A percentile compares a stretch with the other conserved stretches of the same genome.
Evolutionary conservation across 495 filamentous ascomycete species (phyloP).

Genomic region (Chaetomium fimeti): DNA sequence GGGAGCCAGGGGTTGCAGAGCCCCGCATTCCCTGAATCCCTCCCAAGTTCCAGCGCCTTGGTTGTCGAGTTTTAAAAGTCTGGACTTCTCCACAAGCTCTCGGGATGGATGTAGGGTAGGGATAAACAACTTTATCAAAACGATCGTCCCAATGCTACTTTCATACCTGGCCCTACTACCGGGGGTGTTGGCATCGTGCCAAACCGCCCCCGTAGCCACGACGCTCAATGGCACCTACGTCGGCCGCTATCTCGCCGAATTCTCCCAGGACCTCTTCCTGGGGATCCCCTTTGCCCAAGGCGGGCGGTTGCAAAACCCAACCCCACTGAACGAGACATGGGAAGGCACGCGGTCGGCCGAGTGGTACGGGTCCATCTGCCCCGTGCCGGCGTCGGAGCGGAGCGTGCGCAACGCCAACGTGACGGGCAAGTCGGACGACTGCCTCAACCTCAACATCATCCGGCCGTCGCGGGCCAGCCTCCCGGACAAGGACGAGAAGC

Average conservation of each 20-base stretch:
- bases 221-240: not conserved
- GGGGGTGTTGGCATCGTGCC: not conserved
- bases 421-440: constrained; percentile 12
- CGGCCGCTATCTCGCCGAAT: not conserved
- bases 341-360: not conserved
- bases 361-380: not conserved
- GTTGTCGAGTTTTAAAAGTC: too few species aligned
- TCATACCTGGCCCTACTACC: not conserved
- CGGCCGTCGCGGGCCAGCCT: not conserved
- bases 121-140: not conserved
- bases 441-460: constrained; percentile 19
- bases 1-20: too few species aligned
- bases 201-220: not conserved
- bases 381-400: not conserved
- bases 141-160: not conserved
- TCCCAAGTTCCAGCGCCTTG: too few species aligned
- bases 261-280: not conserved
- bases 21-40: too few species aligned
- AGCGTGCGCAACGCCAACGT: not conserved
- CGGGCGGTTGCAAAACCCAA: not conserved
- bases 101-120: too few species aligned
- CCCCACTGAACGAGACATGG: not conserved
- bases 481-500: not conserved
- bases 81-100: too few species aligned
- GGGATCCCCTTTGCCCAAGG: not conserved